Evolutionary conservation across 2,329 filamentous ascomycete genomes (phyloP).

Genomic region (Lasiodiplodia citricola): DNA sequence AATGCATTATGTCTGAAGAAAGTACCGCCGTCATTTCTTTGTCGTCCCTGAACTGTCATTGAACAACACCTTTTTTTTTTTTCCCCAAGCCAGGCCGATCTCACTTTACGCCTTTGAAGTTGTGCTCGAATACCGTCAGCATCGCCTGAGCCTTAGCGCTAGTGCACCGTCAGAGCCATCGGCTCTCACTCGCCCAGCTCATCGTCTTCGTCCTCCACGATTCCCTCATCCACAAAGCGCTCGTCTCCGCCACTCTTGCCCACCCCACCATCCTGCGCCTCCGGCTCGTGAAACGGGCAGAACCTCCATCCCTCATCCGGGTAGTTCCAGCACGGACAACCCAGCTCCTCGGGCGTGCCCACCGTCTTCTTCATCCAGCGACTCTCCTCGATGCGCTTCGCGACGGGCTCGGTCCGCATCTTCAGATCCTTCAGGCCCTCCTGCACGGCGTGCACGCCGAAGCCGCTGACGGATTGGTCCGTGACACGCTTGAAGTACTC

Average conservation of each 20-base stretch:
- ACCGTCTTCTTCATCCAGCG: conserved; percentile 40
- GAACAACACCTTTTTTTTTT: background rate
- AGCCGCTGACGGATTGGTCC: conserved; percentile 1
- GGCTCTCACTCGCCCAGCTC: background rate
- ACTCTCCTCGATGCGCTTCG: conserved; percentile 34
- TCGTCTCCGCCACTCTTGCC: background rate
- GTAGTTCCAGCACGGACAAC: conserved; percentile 14
- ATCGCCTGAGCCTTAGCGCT: background rate
- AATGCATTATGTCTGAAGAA: background rate
- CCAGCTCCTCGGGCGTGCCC: background rate
- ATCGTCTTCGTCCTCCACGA: background rate
- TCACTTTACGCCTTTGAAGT: background rate
- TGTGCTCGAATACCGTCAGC: background rate
- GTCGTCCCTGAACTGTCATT: background rate
- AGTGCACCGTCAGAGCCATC: background rate
- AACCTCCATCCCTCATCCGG: conserved; percentile 8
- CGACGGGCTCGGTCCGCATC: background rate
- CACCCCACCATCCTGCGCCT: background rate
- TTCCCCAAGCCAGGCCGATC: background rate
- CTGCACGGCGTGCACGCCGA: conserved; percentile 12
- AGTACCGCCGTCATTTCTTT: background rate
- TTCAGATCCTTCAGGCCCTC: background rate
- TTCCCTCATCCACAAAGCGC: background rate
- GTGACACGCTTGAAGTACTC: background rate
- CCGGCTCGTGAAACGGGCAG: background rate